Percentiles rank a stretch among this genome's conserved stretches.
phyloP scores from a whole-genome alignment of 2,329 filamentous ascomycete genomes.

The Rugonectria rugulosa region DNA sequence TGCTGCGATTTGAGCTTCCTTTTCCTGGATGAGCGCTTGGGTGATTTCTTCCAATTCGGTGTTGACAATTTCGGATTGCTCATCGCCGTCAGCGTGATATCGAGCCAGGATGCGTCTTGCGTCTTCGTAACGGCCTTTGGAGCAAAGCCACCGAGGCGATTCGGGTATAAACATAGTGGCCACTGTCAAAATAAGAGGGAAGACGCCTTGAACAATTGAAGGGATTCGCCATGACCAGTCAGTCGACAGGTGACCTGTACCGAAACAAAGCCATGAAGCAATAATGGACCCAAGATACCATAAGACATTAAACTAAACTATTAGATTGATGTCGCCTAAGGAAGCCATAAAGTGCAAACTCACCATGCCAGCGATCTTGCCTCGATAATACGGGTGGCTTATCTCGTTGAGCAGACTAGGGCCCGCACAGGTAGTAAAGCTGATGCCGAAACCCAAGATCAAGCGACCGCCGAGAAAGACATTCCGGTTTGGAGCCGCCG shows the following conservation, averaged over 20 bases:
- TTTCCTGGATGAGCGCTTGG: background rate
- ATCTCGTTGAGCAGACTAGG: slow-evolving; percentile 7
- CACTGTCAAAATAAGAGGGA: background rate
- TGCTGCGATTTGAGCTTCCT: background rate
- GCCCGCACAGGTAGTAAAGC: slow-evolving; percentile 3
- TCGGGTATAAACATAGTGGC: slow-evolving; percentile 26
- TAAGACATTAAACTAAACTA: slow-evolving; percentile 2
- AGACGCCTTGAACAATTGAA: slow-evolving; percentile 13
- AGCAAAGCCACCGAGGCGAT: slow-evolving; percentile 9
- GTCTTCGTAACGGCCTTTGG: background rate
- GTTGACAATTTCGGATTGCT: background rate
- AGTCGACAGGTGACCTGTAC: slow-evolving; percentile 6
- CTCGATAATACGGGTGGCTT: too few relatives aligned
- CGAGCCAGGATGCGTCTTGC: background rate
- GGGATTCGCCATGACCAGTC: slow-evolving; percentile 25
- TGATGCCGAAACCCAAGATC: background rate
- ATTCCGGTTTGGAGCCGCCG: background rate
- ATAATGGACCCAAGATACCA: slow-evolving; percentile 17
- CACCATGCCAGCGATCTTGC: too few relatives aligned
- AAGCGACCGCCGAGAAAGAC: slow-evolving; percentile 7
- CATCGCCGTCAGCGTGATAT: slow-evolving; percentile 8
- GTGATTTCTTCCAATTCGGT: slow-evolving; percentile 9
- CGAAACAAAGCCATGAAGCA: slow-evolving; percentile 21
- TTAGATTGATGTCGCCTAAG: too few relatives aligned
- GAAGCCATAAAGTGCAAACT: too few relatives aligned